Conservation (phyloP, 352 stramenopile species). For the Phytophthora boehmeriae region DNA sequence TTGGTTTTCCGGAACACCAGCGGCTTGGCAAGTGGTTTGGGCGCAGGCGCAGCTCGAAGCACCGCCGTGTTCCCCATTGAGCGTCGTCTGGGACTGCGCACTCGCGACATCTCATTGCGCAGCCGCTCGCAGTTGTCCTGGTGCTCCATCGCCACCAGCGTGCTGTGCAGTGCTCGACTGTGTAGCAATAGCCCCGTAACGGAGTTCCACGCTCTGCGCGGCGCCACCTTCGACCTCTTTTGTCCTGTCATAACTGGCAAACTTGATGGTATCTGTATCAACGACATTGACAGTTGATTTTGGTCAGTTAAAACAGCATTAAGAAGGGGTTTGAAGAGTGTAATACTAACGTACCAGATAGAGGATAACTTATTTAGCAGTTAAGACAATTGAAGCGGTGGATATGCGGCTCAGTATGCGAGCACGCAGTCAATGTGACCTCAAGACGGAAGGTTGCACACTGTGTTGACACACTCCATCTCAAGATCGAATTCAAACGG, state of each 20-base stretch:
- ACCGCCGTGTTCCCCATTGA: conserved; percentile 9
- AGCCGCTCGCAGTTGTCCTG: conserved; percentile 39
- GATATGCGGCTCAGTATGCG: neutral
- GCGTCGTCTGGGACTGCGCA: conserved; percentile 11
- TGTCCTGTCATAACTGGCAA: conserved; percentile 17
- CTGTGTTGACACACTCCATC: conserved; percentile 9
- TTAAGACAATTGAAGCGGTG: too few relatives aligned
- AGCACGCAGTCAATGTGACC: conserved; percentile 1
- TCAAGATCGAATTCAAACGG: conserved; percentile 19
- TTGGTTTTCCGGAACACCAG: conserved; percentile 65
- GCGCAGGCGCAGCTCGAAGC: conserved; percentile 4
- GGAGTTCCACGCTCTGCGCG: conserved; percentile 32
- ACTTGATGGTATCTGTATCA: conserved; percentile 19
- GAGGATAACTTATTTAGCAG: neutral
- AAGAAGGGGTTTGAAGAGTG: neutral
- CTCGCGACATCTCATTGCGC: conserved; percentile 17
- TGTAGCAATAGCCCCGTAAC: conserved; percentile 42
- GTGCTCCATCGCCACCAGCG: conserved; percentile 39
- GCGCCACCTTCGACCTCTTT: conserved; percentile 51
- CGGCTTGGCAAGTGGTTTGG: conserved; percentile 34
- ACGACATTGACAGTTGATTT: conserved; percentile 3
- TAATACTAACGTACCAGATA: conserved; percentile 4
- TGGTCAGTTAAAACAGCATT: neutral
- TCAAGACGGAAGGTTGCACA: conserved; percentile 34
- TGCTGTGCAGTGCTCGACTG: conserved; percentile 42